Base-by-base conservation (phyloP, 2,329 filamentous ascomycete genomes). In the Fusarium coffeatum region DNA sequence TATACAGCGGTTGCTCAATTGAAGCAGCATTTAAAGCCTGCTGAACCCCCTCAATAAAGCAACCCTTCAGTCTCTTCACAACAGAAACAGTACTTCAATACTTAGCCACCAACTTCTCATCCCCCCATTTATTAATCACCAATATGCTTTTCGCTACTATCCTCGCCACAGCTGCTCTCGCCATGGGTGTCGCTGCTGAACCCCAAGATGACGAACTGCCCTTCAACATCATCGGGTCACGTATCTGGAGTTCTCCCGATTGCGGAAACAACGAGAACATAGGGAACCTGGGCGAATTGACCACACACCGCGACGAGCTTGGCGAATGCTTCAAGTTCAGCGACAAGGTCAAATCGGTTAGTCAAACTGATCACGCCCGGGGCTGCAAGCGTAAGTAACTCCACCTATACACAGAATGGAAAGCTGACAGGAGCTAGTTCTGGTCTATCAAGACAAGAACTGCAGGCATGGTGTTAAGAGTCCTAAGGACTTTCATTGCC, bases 281-380 rank as follows among this genome's bases (percentile, higher is more conserved):
- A 4, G 34, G 40, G 8, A 65, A 65, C 8, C 55, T 51, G 1
- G 62, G 62, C 6, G 60, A 61, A 43, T 23, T 42, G 40, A 59
- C 43, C 9, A 37, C 56, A 6, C 49, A 59, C 13, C 53, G 62
- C 11, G 55, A 58, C 16, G 60, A 65, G 3, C 37, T 48, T 11
- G 37, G 37, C 11, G 15, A 65, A 32, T 65, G 62, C 30, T 41
- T 28, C 32, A 65, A 65, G 34, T 59, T 65, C 34, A 27, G 13
- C 10, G 34, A 64, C 23, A 47, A 47, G 27, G 42, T 59, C 23
- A 59, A 59, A 18, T 65, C 62, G 4, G 62, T 65, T 8, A 64
- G 40, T n/a, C 60, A 64, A n/a, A 50, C 43, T 37, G 16, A 47
- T 3, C 59, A 64, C 22, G 46, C 41, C 12, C 8, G 23, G 4